Evolutionary conservation across 164 flowering plant species (phyloP).

Genomic region (Vitis rotundifolia): DNA sequence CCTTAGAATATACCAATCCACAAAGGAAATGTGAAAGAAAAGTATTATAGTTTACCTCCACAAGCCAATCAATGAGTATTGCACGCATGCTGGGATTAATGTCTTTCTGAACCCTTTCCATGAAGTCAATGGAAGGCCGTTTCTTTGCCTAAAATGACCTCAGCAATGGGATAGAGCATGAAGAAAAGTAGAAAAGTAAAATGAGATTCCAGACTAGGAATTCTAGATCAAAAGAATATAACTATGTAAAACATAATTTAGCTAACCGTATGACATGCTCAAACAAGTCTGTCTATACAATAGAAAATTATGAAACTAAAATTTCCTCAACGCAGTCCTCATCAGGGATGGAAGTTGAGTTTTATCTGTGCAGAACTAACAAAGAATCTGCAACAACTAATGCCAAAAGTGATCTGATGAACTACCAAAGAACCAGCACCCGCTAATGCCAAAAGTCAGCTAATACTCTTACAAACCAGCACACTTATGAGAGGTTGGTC

Average conservation of each 20-base stretch:
- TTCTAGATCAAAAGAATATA: background rate
- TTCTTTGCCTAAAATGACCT: constrained; percentile 47
- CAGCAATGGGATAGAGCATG: background rate
- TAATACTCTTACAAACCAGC: too few relatives aligned
- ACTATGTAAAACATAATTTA: background rate
- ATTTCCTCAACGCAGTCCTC: too few relatives aligned
- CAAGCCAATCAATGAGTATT: constrained; percentile 89
- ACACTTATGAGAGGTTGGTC: too few relatives aligned
- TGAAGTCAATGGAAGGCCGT: constrained; percentile 71
- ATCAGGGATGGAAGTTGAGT: too few relatives aligned
- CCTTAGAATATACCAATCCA: background rate
- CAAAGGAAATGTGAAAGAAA: constrained; percentile 3
- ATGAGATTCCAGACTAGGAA: background rate
- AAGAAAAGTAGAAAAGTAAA: background rate
- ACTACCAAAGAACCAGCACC: too few relatives aligned
- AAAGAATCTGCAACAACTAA: too few relatives aligned
- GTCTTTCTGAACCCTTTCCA: constrained; percentile 78
- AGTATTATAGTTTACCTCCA: constrained; percentile 55
- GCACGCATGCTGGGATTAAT: constrained; percentile 83
- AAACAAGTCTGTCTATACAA: background rate
- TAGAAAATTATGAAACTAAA: background rate
- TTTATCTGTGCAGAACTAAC: too few relatives aligned
- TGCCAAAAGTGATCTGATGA: too few relatives aligned
- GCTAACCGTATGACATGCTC: background rate
- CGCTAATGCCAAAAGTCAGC: too few relatives aligned